Conservation (phyloP, 2,329 filamentous ascomycete genomes). For the Mollisiaceae sp. region DNA sequence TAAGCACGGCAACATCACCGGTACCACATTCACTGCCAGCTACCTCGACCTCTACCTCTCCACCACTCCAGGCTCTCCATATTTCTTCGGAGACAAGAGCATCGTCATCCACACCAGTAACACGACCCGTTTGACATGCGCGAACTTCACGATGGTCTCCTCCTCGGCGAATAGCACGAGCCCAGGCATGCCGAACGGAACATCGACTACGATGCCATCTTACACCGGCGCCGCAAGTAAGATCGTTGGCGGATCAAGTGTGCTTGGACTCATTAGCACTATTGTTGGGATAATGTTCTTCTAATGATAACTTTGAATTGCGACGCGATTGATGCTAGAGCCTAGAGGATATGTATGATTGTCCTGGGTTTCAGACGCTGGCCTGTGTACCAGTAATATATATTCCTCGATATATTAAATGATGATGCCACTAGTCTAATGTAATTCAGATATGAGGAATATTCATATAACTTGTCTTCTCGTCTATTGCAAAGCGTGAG, state of each 20-base stretch:
- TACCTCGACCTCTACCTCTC: conserved; percentile 10
- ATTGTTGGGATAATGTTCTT: neutral
- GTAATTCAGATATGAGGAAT: neutral
- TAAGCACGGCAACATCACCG: conserved; percentile 12
- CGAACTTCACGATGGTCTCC: conserved; percentile 9
- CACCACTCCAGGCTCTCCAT: conserved; percentile 2
- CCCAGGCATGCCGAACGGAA: neutral
- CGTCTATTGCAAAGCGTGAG: neutral
- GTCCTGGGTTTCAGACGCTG: neutral
- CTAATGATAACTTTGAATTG: neutral
- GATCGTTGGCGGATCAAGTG: neutral
- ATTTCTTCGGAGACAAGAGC: conserved; percentile 15
- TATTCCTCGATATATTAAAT: neutral
- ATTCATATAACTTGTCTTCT: neutral
- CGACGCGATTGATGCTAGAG: neutral
- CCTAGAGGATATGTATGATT: neutral
- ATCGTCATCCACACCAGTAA: conserved; percentile 8
- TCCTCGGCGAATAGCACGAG: neutral
- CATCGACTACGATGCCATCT: neutral
- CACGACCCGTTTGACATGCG: conserved; percentile 10
- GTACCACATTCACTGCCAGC: neutral
- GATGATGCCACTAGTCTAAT: neutral
- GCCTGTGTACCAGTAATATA: neutral
- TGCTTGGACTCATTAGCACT: neutral
- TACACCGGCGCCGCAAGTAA: neutral